phyloP scores from a whole-genome alignment of 2,329 filamentous ascomycete genomes.

The Talaromyces sp. region DNA sequence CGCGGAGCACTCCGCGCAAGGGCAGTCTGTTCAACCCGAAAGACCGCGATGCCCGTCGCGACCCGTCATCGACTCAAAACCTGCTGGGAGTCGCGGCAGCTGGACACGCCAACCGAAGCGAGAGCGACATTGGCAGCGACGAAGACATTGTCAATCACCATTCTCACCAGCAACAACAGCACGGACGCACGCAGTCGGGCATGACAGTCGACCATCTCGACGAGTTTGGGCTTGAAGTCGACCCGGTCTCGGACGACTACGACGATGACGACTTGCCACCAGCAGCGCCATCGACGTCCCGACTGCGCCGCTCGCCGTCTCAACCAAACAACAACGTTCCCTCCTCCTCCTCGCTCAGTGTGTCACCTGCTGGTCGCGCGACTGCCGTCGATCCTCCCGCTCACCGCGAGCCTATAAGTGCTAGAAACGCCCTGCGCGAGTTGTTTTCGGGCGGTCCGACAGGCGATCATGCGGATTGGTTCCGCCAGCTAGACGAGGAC shows the following conservation, averaged over 20 bases:
- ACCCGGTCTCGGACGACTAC: constrained; percentile 40
- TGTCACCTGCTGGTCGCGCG: constrained; percentile 24
- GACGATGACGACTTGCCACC: constrained; percentile 52
- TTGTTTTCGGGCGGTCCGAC: constrained; percentile 66
- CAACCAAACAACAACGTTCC: constrained; percentile 25
- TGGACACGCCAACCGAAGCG: constrained; percentile 36
- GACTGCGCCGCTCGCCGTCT: constrained; percentile 33
- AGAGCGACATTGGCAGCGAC: constrained; percentile 40
- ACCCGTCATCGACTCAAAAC: constrained; percentile 44
- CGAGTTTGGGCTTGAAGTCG: constrained; percentile 37
- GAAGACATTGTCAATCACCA: constrained; percentile 47
- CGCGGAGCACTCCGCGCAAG: constrained; percentile 44
- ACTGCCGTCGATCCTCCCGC: constrained; percentile 15
- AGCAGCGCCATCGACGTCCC: constrained; percentile 38
- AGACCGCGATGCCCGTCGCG: constrained; percentile 40
- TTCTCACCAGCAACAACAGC: constrained; percentile 29
- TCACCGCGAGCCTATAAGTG: constrained; percentile 52
- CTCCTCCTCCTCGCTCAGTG: constrained; percentile 19
- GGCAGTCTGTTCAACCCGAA: constrained; percentile 48
- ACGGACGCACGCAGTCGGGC: constrained; percentile 32
- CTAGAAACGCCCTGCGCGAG: constrained; percentile 71
- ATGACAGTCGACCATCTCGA: constrained; percentile 23
- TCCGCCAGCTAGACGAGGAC: constrained; percentile 89
- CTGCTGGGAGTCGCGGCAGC: constrained; percentile 40
- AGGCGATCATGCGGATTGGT: constrained; percentile 84